phyloP scores from a whole-genome alignment of 164 flowering plant genomes.

The Berberis vulgaris region DNA sequence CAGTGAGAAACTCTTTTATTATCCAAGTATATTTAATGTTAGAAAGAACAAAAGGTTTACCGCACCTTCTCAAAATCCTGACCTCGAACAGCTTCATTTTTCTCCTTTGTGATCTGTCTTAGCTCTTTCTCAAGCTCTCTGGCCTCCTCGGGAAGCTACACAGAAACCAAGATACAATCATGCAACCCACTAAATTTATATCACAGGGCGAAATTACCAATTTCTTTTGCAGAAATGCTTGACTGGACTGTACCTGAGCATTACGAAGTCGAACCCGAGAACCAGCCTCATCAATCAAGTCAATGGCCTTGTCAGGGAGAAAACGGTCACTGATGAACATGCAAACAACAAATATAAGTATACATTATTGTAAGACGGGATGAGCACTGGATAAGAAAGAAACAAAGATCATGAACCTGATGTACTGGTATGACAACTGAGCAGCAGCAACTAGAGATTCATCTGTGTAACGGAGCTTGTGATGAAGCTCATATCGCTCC shows the following conservation, averaged over 20 bases:
- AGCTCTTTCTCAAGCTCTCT: conserved; percentile 93
- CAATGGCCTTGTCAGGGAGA: conserved; percentile 97
- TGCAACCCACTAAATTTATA: background rate
- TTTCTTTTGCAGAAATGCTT: background rate
- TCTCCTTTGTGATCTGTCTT: conserved; percentile 86
- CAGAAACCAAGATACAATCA: background rate
- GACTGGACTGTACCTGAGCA: conserved; percentile 56
- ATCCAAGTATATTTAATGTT: background rate
- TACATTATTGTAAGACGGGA: background rate
- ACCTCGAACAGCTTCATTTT: conserved; percentile 82
- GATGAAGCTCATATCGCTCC: conserved; percentile 92
- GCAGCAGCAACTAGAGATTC: conserved; percentile 87
- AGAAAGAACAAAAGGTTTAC: background rate
- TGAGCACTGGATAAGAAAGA: background rate
- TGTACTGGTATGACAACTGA: conserved; percentile 79
- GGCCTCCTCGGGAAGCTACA: conserved; percentile 95
- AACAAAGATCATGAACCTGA: conserved; percentile 41
- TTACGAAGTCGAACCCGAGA: conserved; percentile 93
- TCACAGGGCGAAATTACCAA: background rate
- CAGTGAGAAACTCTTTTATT: background rate
- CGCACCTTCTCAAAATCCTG: conserved; percentile 93
- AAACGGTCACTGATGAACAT: conserved; percentile 70
- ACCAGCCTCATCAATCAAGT: conserved; percentile 97
- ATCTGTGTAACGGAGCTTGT: conserved; percentile 92
- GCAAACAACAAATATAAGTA: background rate